Evolutionary conservation across 2,329 filamentous ascomycete species (phyloP), one percentile per base, ranked within the genome.

Genomic region (Clathrospora elynae): DNA sequence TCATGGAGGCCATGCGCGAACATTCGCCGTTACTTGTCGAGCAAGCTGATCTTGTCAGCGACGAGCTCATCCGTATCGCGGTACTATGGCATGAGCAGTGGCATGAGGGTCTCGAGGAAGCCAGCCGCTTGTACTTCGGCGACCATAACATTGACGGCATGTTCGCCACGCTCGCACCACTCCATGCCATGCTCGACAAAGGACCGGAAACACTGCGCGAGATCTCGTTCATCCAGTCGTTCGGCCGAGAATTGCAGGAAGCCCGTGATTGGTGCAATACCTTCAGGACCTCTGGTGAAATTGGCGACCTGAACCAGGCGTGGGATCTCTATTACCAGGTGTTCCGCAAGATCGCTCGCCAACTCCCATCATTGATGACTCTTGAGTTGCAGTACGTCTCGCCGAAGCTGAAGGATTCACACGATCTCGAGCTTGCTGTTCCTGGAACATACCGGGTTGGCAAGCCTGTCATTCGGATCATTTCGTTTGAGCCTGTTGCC

Each of bases 271-370:
- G 93, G 86, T 99, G 93, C 69, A 85, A 88, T 50, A 88, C 95
- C 38, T 99, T 95, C 72, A 86, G 89, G 61, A 83, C 84, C 26
- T 93, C 88, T n/a, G 81, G 85, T 35, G 93, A 99, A 64, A 84
- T 93, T 48, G 92, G 89, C 33, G 95, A 99, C 67, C 82, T 99
- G 31, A 99, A 97, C 65, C 90, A 96, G 71, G 93, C 93, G 5
- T 99, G 93, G 93, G 95, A 99, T 71, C 81, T 99, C 10, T 99
- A 99, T 73, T 99, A 99, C 72, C 90, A 95, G 55, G 93, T 97
- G 1, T 99, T 99, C 83, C 85, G 91, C 49, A 88, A 95, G 66
- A 97, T 99, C 66, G 88, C 87, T 33, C 83, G 92, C 50, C 95
- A 99, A 71, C 75, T 99, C 33, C 91, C 90, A 3, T 93, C 97